phyloP scores from a whole-genome alignment of 2,329 filamentous ascomycete species.

The Colletotrichum tanaceti region DNA sequence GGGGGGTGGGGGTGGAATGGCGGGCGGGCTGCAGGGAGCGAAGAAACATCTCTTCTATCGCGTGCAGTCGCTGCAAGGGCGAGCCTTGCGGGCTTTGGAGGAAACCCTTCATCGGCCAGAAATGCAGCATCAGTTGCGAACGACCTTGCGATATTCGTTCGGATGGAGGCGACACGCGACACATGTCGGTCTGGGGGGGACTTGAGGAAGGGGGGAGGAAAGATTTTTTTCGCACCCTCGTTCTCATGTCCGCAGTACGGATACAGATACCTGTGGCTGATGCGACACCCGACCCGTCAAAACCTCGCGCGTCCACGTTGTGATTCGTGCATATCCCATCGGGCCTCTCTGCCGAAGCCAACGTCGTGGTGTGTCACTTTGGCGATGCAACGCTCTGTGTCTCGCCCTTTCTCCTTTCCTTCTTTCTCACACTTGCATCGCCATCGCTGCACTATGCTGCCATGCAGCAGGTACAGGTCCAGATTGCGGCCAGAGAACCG shows the following conservation, averaged over 20 bases:
- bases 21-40: slow-evolving; percentile 29
- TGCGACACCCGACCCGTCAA: slow-evolving; percentile 13
- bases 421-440: slow-evolving; percentile 25
- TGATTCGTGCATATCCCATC: slow-evolving; percentile 37
- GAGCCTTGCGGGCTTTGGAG: slow-evolving; percentile 23
- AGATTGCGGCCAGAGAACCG: slow-evolving; percentile 20
- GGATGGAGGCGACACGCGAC: slow-evolving; percentile 21
- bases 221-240: slow-evolving; percentile 3
- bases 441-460: slow-evolving; percentile 38
- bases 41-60: slow-evolving; percentile 38
- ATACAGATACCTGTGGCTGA: too few species aligned
- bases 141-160: slow-evolving; percentile 8
- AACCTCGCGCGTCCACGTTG: slow-evolving; percentile 22
- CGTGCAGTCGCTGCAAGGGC: slow-evolving; percentile 36
- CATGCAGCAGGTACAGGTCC: slow-evolving; percentile 34
- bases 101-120: slow-evolving; percentile 10
- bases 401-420: neutral
- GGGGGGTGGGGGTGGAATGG: slow-evolving; percentile 21
- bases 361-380: slow-evolving; percentile 30
- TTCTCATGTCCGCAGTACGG: neutral
- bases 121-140: neutral
- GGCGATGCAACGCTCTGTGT: slow-evolving; percentile 37
- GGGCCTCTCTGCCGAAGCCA: slow-evolving; percentile 34
- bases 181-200: slow-evolving; percentile 39
- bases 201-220: slow-evolving; percentile 2